Evolutionary conservation across 345 rosid genomes (phyloP).

Genomic region (Aquilaria sinensis): DNA sequence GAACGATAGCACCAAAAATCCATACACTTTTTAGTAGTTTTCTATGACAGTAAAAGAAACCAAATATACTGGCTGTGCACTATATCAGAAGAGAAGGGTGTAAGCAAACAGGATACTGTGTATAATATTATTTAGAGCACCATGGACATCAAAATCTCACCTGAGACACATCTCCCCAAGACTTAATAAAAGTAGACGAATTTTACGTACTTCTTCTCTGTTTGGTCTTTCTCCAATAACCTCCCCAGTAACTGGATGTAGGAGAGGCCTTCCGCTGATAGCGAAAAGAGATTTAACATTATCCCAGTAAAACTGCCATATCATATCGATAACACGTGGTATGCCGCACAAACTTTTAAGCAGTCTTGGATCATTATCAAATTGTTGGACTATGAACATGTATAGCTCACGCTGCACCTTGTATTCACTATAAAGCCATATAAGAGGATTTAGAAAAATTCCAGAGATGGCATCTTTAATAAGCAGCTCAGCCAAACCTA

Average conservation of each 20-base stretch:
- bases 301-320: conserved; percentile 86
- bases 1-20: too few relatives aligned
- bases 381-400: conserved; percentile 87
- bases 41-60: too few relatives aligned
- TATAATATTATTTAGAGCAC: conserved; percentile 16
- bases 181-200: conserved; percentile 90
- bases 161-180: conserved; percentile 98
- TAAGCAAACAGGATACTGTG: too few relatives aligned
- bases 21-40: too few relatives aligned
- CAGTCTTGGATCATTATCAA: conserved; percentile 82
- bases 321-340: conserved; percentile 70
- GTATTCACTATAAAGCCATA: conserved; percentile 78
- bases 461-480: conserved; percentile 75
- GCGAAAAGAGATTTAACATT: conserved; percentile 50
- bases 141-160: conserved; percentile 25
- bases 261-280: conserved; percentile 72
- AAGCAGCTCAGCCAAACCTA: conserved; percentile 78
- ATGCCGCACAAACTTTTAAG: conserved; percentile 69
- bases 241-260: conserved; percentile 55
- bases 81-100: too few relatives aligned
- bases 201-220: conserved; percentile 78
- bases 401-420: conserved; percentile 90
- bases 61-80: too few relatives aligned
- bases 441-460: conserved; percentile 84
- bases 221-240: conserved; percentile 71